Evolutionary conservation across 1,284 basidiomycete species (phyloP).

Genomic region (Sporisorium scitamineum): DNA sequence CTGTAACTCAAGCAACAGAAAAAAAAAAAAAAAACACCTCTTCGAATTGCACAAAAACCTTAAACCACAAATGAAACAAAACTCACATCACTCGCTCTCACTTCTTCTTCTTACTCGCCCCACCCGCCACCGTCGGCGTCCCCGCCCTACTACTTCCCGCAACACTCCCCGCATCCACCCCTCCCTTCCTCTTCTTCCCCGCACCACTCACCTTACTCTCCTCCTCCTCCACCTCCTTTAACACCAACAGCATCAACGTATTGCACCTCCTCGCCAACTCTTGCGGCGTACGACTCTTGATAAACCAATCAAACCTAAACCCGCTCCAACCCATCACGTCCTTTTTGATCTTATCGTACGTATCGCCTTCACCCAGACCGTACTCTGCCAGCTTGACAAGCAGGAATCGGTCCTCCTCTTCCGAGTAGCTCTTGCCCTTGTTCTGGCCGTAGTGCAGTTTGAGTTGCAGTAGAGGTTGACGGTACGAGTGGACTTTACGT

Average conservation of each 20-base stretch:
- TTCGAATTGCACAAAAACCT: too few relatives aligned
- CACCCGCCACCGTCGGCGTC: slow-evolving; percentile 18
- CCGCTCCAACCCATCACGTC: slow-evolving; percentile 95
- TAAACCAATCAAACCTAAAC: slow-evolving; percentile 96
- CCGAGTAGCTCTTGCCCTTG: slow-evolving; percentile 91
- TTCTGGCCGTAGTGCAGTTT: slow-evolving; percentile 64
- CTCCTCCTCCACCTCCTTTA: slow-evolving; percentile 78
- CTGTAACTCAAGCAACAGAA: background rate
- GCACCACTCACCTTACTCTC: slow-evolving; percentile 12
- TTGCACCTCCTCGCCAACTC: slow-evolving; percentile 91
- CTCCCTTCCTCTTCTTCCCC: slow-evolving; percentile 23
- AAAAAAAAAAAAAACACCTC: background rate
- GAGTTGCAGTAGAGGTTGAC: slow-evolving; percentile 59
- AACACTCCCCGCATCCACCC: slow-evolving; percentile 28
- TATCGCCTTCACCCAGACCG: slow-evolving; percentile 89
- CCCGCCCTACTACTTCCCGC: slow-evolving; percentile 29
- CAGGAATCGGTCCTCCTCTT: slow-evolving; percentile 96
- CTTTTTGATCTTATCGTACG: slow-evolving; percentile 94
- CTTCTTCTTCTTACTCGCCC: slow-evolving; percentile 34
- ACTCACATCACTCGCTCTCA: slow-evolving; percentile 16
- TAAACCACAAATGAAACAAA: background rate
- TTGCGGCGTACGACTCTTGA: slow-evolving; percentile 91
- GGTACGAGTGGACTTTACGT: slow-evolving; percentile 52
- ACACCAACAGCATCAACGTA: slow-evolving; percentile 88
- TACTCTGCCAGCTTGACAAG: slow-evolving; percentile 91